Base-by-base conservation (phyloP, 805 yeast species). In the Saccharomyces kudriavzevii region DNA sequence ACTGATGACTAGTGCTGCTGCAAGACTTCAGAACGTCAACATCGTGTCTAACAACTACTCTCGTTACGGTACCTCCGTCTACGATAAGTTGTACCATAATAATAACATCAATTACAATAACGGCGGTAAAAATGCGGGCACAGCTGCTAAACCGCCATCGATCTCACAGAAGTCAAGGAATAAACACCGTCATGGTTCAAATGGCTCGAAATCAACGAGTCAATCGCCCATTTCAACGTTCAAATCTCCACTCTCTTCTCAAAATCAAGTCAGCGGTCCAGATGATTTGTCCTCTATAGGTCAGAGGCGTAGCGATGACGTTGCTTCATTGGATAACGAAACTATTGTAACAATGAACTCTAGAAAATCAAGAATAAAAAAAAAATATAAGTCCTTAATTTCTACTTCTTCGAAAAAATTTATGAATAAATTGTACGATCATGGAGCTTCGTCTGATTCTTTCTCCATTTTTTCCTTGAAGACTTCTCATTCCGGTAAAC, bases 41-140 rank as follows among this genome's bases (percentile, higher is more conserved):
- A 68, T 73, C 13, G 71, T 71, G 49, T 68, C 69, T 56, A 59
- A 64, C 31, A 66, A 71, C 58, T 73, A 73, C 56, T 66, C 69
- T 20, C 65, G 69, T 26, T 73, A 73, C 53, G 77, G 77, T 5
- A 69, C 69, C 5, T 72, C 75, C 1, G 69, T 72, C 3, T 63
- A 62, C 48, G 58, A 63, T 31, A 57, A 58, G 31, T 52, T 64
- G 31, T 67, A 65, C 54, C 20, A n/a, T 17, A 35, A 49, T 17
- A 28, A n/a, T n/a, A 29, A 27, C 29, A 31, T 40, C 5, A 54
- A 51, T 45, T 46, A 52, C 29, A 52, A 52, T 6, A 54, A 50
- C 2, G 53, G 30, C 24, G 54, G 51, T 2, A 48, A 51, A 13
- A 25, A 14, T 11, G 31, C 22, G 11, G 40, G 40, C 11, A 40